Percentiles rank a stretch among this genome's conserved stretches.
phyloP scores from a whole-genome alignment of 768 basidiomycete genomes.

The Pisolithus marmoratus region DNA sequence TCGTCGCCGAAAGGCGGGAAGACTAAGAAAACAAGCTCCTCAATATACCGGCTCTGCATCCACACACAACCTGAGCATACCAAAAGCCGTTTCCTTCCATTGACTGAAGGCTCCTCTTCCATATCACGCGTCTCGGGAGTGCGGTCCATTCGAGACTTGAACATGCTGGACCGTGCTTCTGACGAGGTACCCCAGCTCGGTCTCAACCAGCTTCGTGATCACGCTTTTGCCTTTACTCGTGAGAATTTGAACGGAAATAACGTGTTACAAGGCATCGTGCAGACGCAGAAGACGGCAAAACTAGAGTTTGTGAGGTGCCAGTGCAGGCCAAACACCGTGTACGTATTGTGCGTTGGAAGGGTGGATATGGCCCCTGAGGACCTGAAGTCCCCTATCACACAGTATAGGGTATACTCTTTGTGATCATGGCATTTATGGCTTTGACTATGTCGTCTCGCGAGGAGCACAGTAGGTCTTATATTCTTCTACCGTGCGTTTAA shows the following conservation, averaged over 20 bases:
- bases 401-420: too few relatives aligned
- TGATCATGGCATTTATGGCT: too few relatives aligned
- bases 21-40: slow-evolving; percentile 10
- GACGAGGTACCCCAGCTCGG: background rate
- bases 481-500: too few relatives aligned
- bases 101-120: background rate
- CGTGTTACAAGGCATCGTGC: background rate
- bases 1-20: slow-evolving; percentile 32
- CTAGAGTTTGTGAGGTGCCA: too few relatives aligned
- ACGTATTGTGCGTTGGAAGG: too few relatives aligned
- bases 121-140: background rate
- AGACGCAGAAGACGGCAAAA: too few relatives aligned
- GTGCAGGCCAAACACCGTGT: too few relatives aligned
- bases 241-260: background rate
- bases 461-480: too few relatives aligned
- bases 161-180: background rate
- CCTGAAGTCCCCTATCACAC: too few relatives aligned
- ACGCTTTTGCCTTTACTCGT: background rate
- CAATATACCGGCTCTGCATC: background rate
- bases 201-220: background rate
- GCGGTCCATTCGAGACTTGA: background rate
- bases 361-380: too few relatives aligned
- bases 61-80: slow-evolving; percentile 11
- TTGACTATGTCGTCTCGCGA: too few relatives aligned
- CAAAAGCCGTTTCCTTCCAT: slow-evolving; percentile 1